A percentile compares a stretch with the other conserved stretches of the same genome.
These are phyloP conservation scores for Hemisphaericaspora subhashii DNA, from an alignment of 1,139 yeast species.

Conservation along the genomic window DNA sequence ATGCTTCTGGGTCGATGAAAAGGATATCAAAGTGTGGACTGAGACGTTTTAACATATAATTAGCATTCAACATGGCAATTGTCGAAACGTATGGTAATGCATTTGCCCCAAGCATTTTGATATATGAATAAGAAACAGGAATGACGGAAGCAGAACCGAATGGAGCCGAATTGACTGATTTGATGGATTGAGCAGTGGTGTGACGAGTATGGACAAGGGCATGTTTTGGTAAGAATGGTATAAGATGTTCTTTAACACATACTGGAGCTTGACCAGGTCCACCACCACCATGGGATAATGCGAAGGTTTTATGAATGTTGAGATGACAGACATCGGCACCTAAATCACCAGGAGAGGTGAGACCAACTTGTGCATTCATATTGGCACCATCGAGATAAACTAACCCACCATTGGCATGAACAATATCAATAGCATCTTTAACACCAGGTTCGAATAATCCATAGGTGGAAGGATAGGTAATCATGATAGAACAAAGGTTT, in stretches of 20 bases:
- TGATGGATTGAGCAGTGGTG: slow-evolving; percentile 55
- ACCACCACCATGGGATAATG: slow-evolving; percentile 99
- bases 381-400: slow-evolving; percentile 98
- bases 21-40: slow-evolving; percentile 71
- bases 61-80: slow-evolving; percentile 90
- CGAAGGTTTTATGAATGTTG: slow-evolving; percentile 94
- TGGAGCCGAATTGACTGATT: slow-evolving; percentile 89
- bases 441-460: slow-evolving; percentile 95
- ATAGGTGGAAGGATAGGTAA: slow-evolving; percentile 95
- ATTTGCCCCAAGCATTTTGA: slow-evolving; percentile 85
- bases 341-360: slow-evolving; percentile 94
- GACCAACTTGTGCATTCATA: slow-evolving; percentile 98
- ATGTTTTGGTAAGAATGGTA: slow-evolving; percentile 83
- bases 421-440: slow-evolving; percentile 76
- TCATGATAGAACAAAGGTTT: slow-evolving; percentile 86
- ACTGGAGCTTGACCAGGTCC: slow-evolving; percentile 99
- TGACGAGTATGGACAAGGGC: slow-evolving; percentile 61
- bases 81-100: slow-evolving; percentile 85
- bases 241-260: slow-evolving; percentile 82
- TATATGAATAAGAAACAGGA: slow-evolving; percentile 92
- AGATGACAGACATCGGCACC: slow-evolving; percentile 99
- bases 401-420: slow-evolving; percentile 87
- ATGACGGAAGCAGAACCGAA: slow-evolving; percentile 93
- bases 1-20: slow-evolving; percentile 56
- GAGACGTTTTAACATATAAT: slow-evolving; percentile 85